Base-by-base conservation (phyloP, 345 rosid genomes). In the Lagerstroemia speciosa region DNA sequence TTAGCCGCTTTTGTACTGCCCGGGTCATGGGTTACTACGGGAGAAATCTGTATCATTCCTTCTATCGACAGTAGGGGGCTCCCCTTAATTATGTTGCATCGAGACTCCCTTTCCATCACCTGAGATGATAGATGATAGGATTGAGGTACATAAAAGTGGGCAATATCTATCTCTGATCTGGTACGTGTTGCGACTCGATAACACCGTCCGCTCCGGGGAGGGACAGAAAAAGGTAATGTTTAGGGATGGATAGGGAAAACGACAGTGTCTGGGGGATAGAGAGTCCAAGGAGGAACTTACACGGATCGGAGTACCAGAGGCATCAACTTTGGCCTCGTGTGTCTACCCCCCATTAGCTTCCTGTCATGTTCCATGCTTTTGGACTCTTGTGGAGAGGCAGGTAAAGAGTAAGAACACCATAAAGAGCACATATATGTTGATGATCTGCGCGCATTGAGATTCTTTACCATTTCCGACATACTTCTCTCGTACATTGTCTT, bases 251-350 rank as follows among this genome's bases (percentile, higher is more conserved):
- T 53, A 53, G 30, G 29, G 60, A 53, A n/a, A 53, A 53, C 12
- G 60, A 53, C 60, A n/a, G 60, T 22, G 41, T 26, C 3, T 37
- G 31, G 57, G n/a, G n/a, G n/a, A n/a, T n/a, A 15, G 48, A 70
- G 57, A 36, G 55, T 70, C 80, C 76, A 72, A 67, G 60, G 66
- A 55, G 58, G 70, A 81, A 68, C 69, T 64, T 73, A 71, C 78
- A 71, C 27, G 48, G 20, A 37, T 53, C 24, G 11, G 78, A 71
- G 76, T 79, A 78, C 48, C 60, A 11, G 60, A 6, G 60, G 32
- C 17, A 34, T 58, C 77, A 72, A 58, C 27, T 71, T n/a, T 78
- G 75, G 71, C 72, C 69, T 73, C 64, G 36, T 62, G 60, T 1
- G 15, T 70, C 52, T 74, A 74, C 73, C 74, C 43, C 61, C 52